Evolutionary conservation across 306 rosid genomes (phyloP), one percentile per base, ranked within the genome.

Genomic region (Corylus heterophylla): DNA sequence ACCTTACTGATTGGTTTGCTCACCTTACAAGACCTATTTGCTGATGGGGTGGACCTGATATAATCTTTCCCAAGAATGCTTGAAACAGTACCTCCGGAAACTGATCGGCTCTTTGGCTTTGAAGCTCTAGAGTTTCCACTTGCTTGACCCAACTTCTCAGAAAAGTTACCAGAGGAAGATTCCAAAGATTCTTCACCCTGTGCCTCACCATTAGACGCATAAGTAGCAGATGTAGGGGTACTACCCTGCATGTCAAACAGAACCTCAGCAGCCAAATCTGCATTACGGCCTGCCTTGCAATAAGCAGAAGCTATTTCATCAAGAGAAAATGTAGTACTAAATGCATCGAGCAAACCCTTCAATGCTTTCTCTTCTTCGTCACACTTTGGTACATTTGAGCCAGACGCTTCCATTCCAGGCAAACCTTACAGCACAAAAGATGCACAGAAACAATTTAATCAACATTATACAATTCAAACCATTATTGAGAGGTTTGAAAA

Each of bases 241-340:
- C 87, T 84, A 74, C 77, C 87, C 74, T 80, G 86, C 91, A 77
- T 89, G 72, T 74, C 83, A 70, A 29, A 75, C 82, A 95, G 80
- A 56, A 90, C 82, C 63, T 85, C 92, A 66, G 88, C 90, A 9
- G 98, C 93, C 82, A 86, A 79, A 20, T 83, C 87, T 18, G 90
- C 87, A 79, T 90, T 84, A 54, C 79, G 78, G 62, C 87, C 87
- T 4, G 98, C 93, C 87, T 87, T 86, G 83, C 88, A 79, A 78
- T 84, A 92, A 22, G 98, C 98, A 77, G 90, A 81, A 80, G 98
- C 95, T 80, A 94, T 91, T 77, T 94, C 88, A 0, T 89, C 85
- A 29, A 91, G 85, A 39, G 94, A 82, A 78, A 88, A 94, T 22
- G 87, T 58, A 4, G 86, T 55, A 54, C 94, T 94, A 78, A 95